Evolutionary conservation across 495 filamentous ascomycete species (phyloP), one percentile per base, ranked within the genome.

Genomic region (Penicillium parvum): DNA sequence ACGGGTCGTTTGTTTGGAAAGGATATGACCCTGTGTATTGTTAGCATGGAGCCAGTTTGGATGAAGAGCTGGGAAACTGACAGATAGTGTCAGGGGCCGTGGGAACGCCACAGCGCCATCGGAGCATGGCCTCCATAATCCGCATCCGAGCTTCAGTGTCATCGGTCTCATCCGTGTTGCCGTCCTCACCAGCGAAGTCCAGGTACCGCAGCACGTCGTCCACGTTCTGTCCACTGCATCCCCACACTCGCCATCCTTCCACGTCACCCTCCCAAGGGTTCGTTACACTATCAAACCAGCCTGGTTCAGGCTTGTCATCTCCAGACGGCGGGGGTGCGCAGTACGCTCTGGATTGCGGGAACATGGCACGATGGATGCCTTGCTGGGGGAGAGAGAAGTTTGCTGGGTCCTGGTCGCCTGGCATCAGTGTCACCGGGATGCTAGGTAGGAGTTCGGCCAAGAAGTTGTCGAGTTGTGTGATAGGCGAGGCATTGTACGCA

Each of bases 21-120:
- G 92, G 92, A 61, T 96, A 97, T 41, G 84, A 85, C 91, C 90
- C 89, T 95, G 47, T 25, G 17, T 7, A 30, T 14, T 27, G 22
- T 52, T 41, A 53, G 47, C 39, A 52, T 35, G n/a, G 2, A 18
- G 20, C 32, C 15, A 19, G 20, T 19, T 10, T 7, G 16, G 22
- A 16, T 14, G 26, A 43, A 25, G 30, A 19, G 20, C 9, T 4
- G 12, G 25, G 28, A 11, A 40, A 72, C 87, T 71, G 74, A 95
- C 91, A 96, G 41, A 98, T 61, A 3, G 92, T 99, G 66, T 99
- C 92, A 1, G 92, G 92, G 4, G 94, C 94, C 1, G 92, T 98
- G 10, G 92, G 92, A n/a, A 91, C 91, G 40, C 78, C 78, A 61
- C 85, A 85, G 40, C 91, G 75, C 94, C 94, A 98, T 47, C 88